Base-by-base conservation (phyloP, 139 green algal genomes). In the Astrephomene gubernaculifera region DNA sequence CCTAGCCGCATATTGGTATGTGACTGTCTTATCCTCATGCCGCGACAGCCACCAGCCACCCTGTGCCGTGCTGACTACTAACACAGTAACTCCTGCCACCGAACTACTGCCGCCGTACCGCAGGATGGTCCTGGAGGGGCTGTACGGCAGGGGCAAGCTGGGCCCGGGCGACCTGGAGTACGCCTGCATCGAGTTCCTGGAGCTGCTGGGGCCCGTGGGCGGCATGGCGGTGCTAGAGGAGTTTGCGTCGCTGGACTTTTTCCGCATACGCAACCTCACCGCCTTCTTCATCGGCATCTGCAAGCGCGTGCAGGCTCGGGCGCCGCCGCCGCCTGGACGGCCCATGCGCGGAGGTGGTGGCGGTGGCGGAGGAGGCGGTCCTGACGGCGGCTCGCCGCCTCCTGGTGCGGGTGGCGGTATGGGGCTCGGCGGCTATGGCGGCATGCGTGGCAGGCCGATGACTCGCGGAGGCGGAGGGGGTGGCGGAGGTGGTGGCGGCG, bases 241-340 rank as follows among this genome's bases (percentile, higher is more conserved):
- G 82, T 74, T 87, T 14, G 82, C 82, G 19, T 57, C 36, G 31
- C 71, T 87, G 60, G 82, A 87, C 82, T 79, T 82, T 53, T 76
- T 75, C 43, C 71, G 82, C 31, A 87, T 87, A 19, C 82, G 82
- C 57, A 87, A 87, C 82, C 70, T 87, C 4, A 87, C 82, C 4
- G 82, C 82, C 54, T 87, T 87, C 71, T 87, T 87, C 82, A 87
- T 87, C 57, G 81, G 82, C 39, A 82, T 82, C 24, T 87, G 82
- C 82, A 72, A 82, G 70, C 82, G 82, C 24, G 71, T 87, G 29
- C 60, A 70, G 54, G 57, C 33, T 10, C 70, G 70, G 7, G 70
- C 71, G 31, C 71, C 82, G 39, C 81, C 81, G 68, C 81, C 81
- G 25, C 67, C 69, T 4, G 81, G 81, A 9, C 49, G 82, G n/a